Evolutionary conservation across 83 land plant genomes (phyloP), one percentile per base, ranked within the genome.

Genomic region (Diphasiastrum complanatum): DNA sequence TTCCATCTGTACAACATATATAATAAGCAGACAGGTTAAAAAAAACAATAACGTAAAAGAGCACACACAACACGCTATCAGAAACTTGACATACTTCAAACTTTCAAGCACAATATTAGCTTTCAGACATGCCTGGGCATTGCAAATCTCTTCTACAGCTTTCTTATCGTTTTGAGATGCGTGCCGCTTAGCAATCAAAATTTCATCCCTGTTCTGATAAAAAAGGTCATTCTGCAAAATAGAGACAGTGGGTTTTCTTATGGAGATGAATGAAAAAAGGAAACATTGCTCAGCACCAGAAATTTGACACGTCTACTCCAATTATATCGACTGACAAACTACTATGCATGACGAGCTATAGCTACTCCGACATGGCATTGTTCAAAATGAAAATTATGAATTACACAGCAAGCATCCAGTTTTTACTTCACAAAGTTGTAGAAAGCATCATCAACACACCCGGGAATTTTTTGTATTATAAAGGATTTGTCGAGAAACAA

Each of bases 221-320:
- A 81, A 84, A 11, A 75, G 54, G 36, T 70, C 51, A 53, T 75
- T 79, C 81, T 87, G 84, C 57, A 60, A 24, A 33, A 30, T n/a
- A n/a, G n/a, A n/a, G n/a, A n/a, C n/a, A n/a, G n/a, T n/a, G n/a
- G n/a, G n/a, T n/a, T n/a, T n/a, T n/a, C n/a, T n/a, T n/a, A n/a
- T n/a, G n/a, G n/a, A n/a, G n/a, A n/a, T n/a, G n/a, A n/a, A n/a
- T n/a, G n/a, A 57, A 12, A 62, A 56, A 4, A 33, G 14, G 14
- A 61, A 59, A 12, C 54, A 20, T 4, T 18, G 2, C 16, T 37
- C 32, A 8, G 12, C 33, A 19, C 45, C 61, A 26, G 20, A 2
- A 22, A 19, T 41, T 61, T 19, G 26, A 41, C 34, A 26, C 26
- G n/a, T n/a, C n/a, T n/a, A n/a, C n/a, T n/a, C n/a, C n/a, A n/a